Evolutionary conservation across 257 asterid genomes (phyloP), one percentile per base, ranked within the genome.

Genomic region (Echium plantagineum): DNA sequence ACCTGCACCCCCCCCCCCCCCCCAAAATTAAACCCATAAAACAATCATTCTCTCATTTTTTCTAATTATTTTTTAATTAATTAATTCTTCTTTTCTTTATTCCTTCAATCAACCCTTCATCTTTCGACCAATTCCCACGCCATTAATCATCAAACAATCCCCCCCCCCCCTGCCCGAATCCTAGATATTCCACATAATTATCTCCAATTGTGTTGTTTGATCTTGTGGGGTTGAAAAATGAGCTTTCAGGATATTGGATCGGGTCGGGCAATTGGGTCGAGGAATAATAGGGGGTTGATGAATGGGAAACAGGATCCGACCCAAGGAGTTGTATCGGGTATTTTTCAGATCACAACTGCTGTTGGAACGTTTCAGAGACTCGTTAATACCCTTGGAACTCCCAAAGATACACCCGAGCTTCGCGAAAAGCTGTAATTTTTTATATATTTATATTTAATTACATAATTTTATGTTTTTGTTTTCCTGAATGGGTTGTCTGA

Each of bases 181-280:
- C 49, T 10, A 42, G 7, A 10, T 9, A 6, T 38, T 38, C 2
- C 15, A 38, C 3, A 38, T 38, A 52, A 3, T 24, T 61, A 48
- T 32, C 60, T 24, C 65, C 61, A 59, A 60, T 58, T 21, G 31
- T 63, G 59, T 53, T 69, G 61, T 63, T 55, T 5, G 21, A 55
- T 47, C 64, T 61, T 57, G 30, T 18, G 19, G 24, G 24, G 24
- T 10, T 26, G 21, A 1, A 0, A 28, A 55, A 91, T 91, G 98
- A 91, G 98, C 69, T 88, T 91, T 67, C 98, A 85, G 61, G 98
- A 91, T 83, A 82, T 91, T 18, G 98, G 85, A 82, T 66, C 96
- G 74, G 98, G 98, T 51, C 83, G 94, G 57, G 72, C 77, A 4
- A 65, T 56, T 21, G 90, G 87, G 63, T 46, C 77, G 57, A 75